Evolutionary conservation across 1,284 basidiomycete genomes (phyloP).

Genomic region (Irpex rosettiformis): DNA sequence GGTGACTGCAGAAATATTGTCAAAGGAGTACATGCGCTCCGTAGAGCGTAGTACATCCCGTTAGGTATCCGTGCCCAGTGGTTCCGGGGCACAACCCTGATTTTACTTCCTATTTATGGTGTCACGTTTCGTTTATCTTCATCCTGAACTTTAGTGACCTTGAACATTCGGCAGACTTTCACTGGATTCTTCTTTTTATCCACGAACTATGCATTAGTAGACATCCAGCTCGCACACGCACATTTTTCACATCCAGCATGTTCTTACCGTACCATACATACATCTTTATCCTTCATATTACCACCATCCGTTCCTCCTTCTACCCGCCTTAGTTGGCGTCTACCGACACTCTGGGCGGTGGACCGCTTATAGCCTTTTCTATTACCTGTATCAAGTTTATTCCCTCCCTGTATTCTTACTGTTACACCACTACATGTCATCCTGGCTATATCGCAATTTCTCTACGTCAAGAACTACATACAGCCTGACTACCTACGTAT

Average conservation of each 20-base stretch:
- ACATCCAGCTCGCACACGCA: background rate
- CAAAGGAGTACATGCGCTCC: slow-evolving; percentile 6
- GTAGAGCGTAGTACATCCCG: background rate
- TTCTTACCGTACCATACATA: background rate
- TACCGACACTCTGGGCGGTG: background rate
- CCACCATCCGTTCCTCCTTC: background rate
- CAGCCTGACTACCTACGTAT: background rate
- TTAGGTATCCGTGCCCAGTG: background rate
- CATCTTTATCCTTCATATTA: background rate
- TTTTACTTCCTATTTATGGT: background rate
- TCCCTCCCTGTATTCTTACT: slow-evolving; percentile 2
- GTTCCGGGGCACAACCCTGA: background rate
- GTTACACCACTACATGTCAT: background rate
- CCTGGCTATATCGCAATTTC: background rate
- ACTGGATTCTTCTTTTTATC: background rate
- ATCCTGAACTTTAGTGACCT: background rate
- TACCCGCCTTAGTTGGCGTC: background rate
- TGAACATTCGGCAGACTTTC: background rate
- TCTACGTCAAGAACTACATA: background rate
- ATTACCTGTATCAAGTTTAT: slow-evolving; percentile 1
- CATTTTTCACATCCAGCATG: background rate
- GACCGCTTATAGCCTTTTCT: background rate
- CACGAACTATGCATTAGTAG: slow-evolving; percentile 1
- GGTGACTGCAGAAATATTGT: slow-evolving; percentile 6
- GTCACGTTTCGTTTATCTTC: background rate